Base-by-base conservation (phyloP, 2,329 filamentous ascomycete genomes). In the Diaporthe nobilis region DNA sequence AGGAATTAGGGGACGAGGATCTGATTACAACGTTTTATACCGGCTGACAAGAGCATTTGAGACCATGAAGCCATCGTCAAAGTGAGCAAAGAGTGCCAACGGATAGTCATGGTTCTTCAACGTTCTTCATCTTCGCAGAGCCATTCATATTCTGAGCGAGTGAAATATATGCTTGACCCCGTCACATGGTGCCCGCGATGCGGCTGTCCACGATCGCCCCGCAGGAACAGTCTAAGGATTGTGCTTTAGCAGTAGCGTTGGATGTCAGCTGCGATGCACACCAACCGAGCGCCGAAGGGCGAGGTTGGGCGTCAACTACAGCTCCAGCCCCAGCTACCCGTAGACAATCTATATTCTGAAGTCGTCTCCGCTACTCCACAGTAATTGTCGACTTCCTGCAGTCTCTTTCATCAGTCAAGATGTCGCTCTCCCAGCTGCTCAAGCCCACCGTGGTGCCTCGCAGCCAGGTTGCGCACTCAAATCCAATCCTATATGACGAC, bases 361-460 rank as follows among this genome's bases (percentile, higher is more conserved):
- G 9, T 25, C 31, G 13, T 68, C 44, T 37, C 13, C 22, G 47
- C 65, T 20, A 9, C 44, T 51, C 28, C n/a, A 68, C 65, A 25
- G 13, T 22, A 42, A 20, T 20, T 28, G 7, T 25, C 42, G 20
- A 8, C 17, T 13, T 42, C 8, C 1, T 4, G 13, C 22, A 37
- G 2, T n/a, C 28, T 25, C 10, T 22, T 67, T 9, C 12, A 53
- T 22, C 47, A 13, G 39, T 20, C 31, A 53, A 37, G 7, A 68
- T 68, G 44, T 22, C 63, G 31, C 63, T 68, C 44, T 25, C 53
- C 31, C 44, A 34, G 28, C 44, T 67, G 44, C 20, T 67, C 12
- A 67, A 67, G 44, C 63, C 63, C 63, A 9, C 31, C 44, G 44
- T 37, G 44, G 63, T 67, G 63, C 28, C 42, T n/a, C 63, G 63